phyloP scores from a whole-genome alignment of 768 basidiomycete genomes.

The Tylopilus subfusipes region DNA sequence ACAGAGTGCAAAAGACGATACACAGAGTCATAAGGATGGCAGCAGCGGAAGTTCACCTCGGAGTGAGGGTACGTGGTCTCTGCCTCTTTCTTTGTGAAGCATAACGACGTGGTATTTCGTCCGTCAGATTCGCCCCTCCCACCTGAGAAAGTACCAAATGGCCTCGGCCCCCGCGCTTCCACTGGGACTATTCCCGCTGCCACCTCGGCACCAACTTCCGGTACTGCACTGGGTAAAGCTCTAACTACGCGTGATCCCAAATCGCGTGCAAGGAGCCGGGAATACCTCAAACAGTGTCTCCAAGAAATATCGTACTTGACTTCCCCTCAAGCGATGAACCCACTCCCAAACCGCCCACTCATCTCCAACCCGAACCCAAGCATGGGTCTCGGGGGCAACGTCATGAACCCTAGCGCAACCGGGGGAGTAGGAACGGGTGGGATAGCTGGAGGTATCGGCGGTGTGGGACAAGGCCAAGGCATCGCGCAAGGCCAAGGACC shows the following conservation, averaged over 20 bases:
- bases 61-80: slow-evolving; percentile 61
- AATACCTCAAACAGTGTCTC: slow-evolving; percentile 98
- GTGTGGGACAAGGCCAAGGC: slow-evolving; percentile 17
- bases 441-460: slow-evolving; percentile 10
- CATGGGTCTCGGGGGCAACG: slow-evolving; percentile 18
- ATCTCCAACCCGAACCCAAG: slow-evolving; percentile 45
- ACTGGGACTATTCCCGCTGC: slow-evolving; percentile 42
- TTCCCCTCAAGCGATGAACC: slow-evolving; percentile 96
- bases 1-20: slow-evolving; percentile 65
- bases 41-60: slow-evolving; percentile 81
- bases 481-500: slow-evolving; percentile 22
- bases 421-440: slow-evolving; percentile 12
- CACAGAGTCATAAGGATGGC: slow-evolving; percentile 69
- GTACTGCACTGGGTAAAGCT: slow-evolving; percentile 60
- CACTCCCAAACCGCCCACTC: slow-evolving; percentile 83
- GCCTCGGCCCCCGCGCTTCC: slow-evolving; percentile 49
- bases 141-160: slow-evolving; percentile 68
- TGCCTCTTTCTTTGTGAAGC: not conserved
- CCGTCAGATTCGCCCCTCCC: slow-evolving; percentile 66
- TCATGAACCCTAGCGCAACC: slow-evolving; percentile 16
- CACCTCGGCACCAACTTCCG: slow-evolving; percentile 33
- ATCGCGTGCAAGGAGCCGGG: slow-evolving; percentile 87
- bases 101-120: slow-evolving; percentile 6
- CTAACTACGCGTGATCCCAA: slow-evolving; percentile 90
- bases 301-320: slow-evolving; percentile 99